Evolutionary conservation across 169 alveolate species (phyloP), one percentile per base, ranked within the genome.

Genomic region (Plasmodium knowlesi): DNA sequence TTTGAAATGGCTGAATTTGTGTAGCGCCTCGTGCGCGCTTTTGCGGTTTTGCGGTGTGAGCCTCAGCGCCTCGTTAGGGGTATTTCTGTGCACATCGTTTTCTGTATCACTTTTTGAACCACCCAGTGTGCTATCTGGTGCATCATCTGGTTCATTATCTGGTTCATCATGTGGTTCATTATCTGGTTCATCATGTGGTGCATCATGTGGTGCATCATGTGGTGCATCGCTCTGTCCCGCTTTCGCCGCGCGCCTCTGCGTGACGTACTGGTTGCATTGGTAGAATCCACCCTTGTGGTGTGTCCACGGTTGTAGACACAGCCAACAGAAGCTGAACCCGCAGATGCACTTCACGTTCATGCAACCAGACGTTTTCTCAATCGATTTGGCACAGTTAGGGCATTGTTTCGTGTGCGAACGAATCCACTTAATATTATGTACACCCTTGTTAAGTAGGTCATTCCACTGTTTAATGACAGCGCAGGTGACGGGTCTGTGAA

Each of bases 211-310:
- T 32, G 39, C 39, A 3, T 32, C 39, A 32, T 32, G 39, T 50
- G 22, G 3, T 50, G 6, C 32, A 46, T 80, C 72, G 0, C 46
- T 1, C 46, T 8, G 46, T 14, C 16, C 34, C 2, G 12, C 61
- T 3, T 53, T 10, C 25, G 10, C 1, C 14, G 22, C 30, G 2
- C 34, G 25, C 28, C 54, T 74, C 32, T 10, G 43, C 80, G 78
- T 70, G 28, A 86, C 19, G 71, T 86, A 86, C 46, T 86, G 79
- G 54, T 86, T 86, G 25, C 93, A 86, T n/a, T 76, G 78, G 54
- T 86, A 86, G 34, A 86, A 86, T 3, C 93, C 93, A 6, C 93
- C 93, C 80, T 86, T 86, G 67, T 86, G 93, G 46, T 78, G 79
- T 6, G 19, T 70, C 93, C 93, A 86, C 3, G 61, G 22, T 28